Evolutionary conservation across 257 asterid species (phyloP).

Genomic region (Plantago major): DNA sequence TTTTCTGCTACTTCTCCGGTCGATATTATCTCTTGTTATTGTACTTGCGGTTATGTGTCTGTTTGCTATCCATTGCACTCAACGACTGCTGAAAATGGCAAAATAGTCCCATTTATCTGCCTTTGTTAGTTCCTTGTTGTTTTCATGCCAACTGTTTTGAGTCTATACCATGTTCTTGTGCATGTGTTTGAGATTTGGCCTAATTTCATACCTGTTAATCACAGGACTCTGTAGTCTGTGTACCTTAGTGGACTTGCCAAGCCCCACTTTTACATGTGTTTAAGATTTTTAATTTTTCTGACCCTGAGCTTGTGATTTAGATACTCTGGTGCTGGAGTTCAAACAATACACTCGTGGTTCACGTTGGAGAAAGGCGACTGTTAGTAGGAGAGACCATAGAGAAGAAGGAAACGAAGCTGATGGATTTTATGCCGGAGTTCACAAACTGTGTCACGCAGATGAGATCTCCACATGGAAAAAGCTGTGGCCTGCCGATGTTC

Average conservation of each 20-base stretch:
- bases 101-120: too few species aligned
- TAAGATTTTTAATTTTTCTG: background rate
- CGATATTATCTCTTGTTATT: conserved; percentile 20
- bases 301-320: conserved; percentile 35
- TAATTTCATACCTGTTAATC: background rate
- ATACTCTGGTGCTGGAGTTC: conserved; percentile 66
- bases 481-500: conserved; percentile 59
- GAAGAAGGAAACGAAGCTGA: conserved; percentile 75
- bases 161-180: too few species aligned
- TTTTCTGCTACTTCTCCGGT: conserved; percentile 20
- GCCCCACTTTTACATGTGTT: too few species aligned
- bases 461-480: conserved; percentile 65
- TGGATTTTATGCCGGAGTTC: conserved; percentile 78
- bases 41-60: background rate
- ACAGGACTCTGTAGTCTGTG: background rate
- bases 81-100: background rate
- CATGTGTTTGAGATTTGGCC: background rate
- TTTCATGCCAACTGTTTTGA: too few species aligned
- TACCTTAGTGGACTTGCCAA: background rate
- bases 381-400: conserved; percentile 59
- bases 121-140: too few species aligned
- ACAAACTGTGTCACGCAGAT: conserved; percentile 36
- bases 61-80: background rate
- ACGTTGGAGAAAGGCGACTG: conserved; percentile 62
- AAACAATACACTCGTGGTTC: conserved; percentile 72